Conservation (phyloP, 495 filamentous ascomycete genomes). For the Copromyces sp. region DNA sequence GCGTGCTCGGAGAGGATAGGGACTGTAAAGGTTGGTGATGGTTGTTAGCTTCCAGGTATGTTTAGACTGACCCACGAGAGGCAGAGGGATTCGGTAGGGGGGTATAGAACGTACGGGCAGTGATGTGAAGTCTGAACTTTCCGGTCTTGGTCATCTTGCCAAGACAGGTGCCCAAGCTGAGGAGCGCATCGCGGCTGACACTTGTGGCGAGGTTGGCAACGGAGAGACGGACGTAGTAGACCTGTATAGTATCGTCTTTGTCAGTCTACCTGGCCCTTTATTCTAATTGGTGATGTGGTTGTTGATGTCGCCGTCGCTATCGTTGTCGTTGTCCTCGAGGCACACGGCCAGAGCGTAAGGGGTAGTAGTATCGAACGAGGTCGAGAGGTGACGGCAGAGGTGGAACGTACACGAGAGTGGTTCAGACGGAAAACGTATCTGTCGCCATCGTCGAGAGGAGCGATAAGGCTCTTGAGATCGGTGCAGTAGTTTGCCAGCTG, state of each 20-base stretch:
- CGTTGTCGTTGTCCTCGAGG: background rate
- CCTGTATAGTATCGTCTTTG: slow-evolving; percentile 32
- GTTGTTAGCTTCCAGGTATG: background rate
- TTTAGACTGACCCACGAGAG: background rate
- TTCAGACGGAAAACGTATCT: slow-evolving; percentile 82
- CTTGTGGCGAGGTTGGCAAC: slow-evolving; percentile 86
- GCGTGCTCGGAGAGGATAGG: slow-evolving; percentile 81
- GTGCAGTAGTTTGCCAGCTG: slow-evolving; percentile 25
- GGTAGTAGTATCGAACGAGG: background rate
- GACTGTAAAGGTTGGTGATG: slow-evolving; percentile 21
- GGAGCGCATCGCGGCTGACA: slow-evolving; percentile 65
- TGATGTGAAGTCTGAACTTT: slow-evolving; percentile 80
- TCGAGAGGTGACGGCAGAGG: background rate
- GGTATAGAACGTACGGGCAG: slow-evolving; percentile 34
- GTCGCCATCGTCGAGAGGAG: slow-evolving; percentile 56
- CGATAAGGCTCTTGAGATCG: slow-evolving; percentile 65
- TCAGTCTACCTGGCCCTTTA: background rate
- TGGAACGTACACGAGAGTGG: slow-evolving; percentile 29
- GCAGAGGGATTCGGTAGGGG: background rate
- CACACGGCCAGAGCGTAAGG: slow-evolving; percentile 3
- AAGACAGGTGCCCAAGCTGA: slow-evolving; percentile 77
- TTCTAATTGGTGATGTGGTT: background rate
- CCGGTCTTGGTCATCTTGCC: slow-evolving; percentile 86
- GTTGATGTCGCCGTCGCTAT: background rate
- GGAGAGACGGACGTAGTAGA: slow-evolving; percentile 80